Base-by-base conservation (phyloP, 768 basidiomycete genomes). In the Lactifluus pinguis region DNA sequence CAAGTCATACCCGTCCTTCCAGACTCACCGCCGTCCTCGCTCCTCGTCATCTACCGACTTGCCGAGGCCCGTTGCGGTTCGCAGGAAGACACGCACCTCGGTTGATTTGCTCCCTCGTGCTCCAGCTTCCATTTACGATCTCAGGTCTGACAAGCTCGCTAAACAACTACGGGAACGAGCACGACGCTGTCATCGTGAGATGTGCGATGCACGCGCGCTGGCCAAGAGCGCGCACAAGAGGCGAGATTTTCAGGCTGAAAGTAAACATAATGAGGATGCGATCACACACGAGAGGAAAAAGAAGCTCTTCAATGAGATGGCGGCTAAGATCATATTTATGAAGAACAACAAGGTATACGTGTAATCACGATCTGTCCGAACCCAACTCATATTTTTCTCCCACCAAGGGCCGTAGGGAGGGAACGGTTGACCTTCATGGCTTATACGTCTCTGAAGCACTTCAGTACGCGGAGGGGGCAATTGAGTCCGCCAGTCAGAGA, bases 321-420 rank as follows among this genome's bases (percentile, higher is more conserved):
- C 61, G 11, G 51, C 61, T 13, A 15, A 29, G 19, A 49, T 62
- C 5, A 21, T 54, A 7, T 58, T 62, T 4, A 49, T 2, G 25
- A 21, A 53, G 39, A 62, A 62, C 10, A 62, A 62, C 45, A 52
- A 62, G 61, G 61, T 62, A 41, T n/a, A 55, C 3, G 5, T 47
- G 21, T 13, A 25, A 47, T 14, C 3, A 3, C n/a, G 9, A 39
- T 42, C 14, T 47, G 14, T 32, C 13, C 36, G 14, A 39, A 39
- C n/a, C 19, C 38, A 13, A 10, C 55, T 42, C 38, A 49, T 25
- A 34, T 21, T 13, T 50, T 7, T 30, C 8, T 41, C 36, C 11
- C 45, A 14, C 44, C 8, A 19, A 62, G 61, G 32, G 10, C 30
- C 51, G 21, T n/a, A n/a, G 29, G 32, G 15, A 58, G 48, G 51